Percentiles rank a stretch among this genome's conserved stretches.
These are phyloP conservation scores for Ophiosphaerella korrae DNA, from an alignment of 2,329 filamentous ascomycete genomes.

Conservation along the genomic window DNA sequence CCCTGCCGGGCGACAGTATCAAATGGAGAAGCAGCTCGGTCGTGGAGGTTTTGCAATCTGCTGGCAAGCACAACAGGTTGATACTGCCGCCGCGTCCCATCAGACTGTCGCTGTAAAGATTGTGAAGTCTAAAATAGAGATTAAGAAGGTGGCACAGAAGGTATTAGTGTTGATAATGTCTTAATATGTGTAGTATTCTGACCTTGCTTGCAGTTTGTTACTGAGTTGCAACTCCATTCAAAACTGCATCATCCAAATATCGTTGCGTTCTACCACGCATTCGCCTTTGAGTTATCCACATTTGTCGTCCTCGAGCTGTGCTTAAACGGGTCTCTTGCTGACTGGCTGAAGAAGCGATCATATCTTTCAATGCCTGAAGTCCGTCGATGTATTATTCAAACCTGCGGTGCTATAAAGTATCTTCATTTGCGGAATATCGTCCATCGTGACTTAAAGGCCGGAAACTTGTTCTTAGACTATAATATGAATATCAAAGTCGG, in stretches of 20 bases:
- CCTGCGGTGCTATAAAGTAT: constrained; percentile 96
- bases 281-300: constrained; percentile 85
- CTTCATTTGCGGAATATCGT: constrained; percentile 96
- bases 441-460: constrained; percentile 96
- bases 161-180: not conserved
- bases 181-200: not conserved
- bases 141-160: constrained; percentile 6
- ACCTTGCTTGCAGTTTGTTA: constrained; percentile 61
- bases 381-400: constrained; percentile 89
- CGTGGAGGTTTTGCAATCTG: constrained; percentile 3
- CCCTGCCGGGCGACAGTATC: constrained; percentile 2
- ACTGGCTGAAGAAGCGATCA: constrained; percentile 93
- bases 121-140: constrained; percentile 4
- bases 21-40: constrained; percentile 3
- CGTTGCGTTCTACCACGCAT: constrained; percentile 92
- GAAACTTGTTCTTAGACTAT: constrained; percentile 92
- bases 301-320: constrained; percentile 95
- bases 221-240: constrained; percentile 95
- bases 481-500: constrained; percentile 98
- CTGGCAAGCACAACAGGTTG: constrained; percentile 3
- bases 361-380: constrained; percentile 93
- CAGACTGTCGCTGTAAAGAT: constrained; percentile 4
- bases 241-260: constrained; percentile 97
- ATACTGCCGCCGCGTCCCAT: not conserved
- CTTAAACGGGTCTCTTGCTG: constrained; percentile 93